Conservation (phyloP, 345 rosid species). For the Passiflora organensis region DNA sequence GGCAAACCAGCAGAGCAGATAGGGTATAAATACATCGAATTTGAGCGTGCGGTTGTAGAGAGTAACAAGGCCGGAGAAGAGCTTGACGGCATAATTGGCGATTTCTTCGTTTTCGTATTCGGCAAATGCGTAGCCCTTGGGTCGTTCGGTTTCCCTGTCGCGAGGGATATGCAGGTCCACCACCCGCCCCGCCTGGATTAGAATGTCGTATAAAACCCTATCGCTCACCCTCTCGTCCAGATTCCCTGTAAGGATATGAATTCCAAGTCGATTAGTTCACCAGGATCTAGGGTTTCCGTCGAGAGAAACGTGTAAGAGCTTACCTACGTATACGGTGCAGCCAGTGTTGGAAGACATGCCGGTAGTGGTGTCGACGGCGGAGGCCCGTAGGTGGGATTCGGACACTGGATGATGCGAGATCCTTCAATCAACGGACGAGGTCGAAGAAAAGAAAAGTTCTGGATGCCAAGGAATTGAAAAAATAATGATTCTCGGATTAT, state of each 20-base stretch:
- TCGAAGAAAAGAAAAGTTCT: too few species aligned
- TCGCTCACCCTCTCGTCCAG: slow-evolving; percentile 85
- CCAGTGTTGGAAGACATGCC: background rate
- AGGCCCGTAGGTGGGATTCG: too few species aligned
- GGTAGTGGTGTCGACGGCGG: too few species aligned
- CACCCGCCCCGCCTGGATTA: slow-evolving; percentile 84
- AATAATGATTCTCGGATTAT: too few species aligned
- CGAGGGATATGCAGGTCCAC: slow-evolving; percentile 75
- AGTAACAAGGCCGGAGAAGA: slow-evolving; percentile 87
- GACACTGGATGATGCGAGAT: too few species aligned
- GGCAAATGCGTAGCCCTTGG: slow-evolving; percentile 86
- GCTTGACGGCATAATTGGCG: slow-evolving; percentile 90
- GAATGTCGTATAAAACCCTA: slow-evolving; percentile 76
- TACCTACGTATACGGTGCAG: background rate
- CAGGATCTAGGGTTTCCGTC: too few species aligned
- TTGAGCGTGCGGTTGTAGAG: slow-evolving; percentile 67
- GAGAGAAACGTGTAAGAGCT: too few species aligned
- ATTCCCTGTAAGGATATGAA: slow-evolving; percentile 68
- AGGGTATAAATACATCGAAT: slow-evolving; percentile 65
- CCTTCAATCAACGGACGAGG: too few species aligned
- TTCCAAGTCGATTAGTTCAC: too few species aligned
- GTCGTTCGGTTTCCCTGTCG: slow-evolving; percentile 75
- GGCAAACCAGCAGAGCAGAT: too few species aligned
- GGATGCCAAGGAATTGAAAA: too few species aligned
- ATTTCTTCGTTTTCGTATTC: slow-evolving; percentile 78